Conservation (phyloP, 331 rosid genomes). For the Erythrophleum ivorense region DNA sequence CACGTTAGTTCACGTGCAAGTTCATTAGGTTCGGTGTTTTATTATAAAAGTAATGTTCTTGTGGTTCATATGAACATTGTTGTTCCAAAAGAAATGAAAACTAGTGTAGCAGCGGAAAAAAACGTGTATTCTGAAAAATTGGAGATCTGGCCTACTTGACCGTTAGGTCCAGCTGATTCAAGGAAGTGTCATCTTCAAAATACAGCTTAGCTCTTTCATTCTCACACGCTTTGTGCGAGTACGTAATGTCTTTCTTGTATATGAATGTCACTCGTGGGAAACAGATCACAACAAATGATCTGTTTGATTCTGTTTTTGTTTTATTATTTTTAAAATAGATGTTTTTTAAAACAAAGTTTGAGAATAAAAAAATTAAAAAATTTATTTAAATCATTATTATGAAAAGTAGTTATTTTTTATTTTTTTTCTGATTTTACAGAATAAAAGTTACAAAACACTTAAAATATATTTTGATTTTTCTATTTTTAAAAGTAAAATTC, state of each 20-base stretch:
- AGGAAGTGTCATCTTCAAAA: not conserved
- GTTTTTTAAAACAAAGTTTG: too few relatives aligned
- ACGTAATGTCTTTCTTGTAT: not conserved
- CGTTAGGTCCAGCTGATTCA: not conserved
- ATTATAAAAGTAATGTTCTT: not conserved
- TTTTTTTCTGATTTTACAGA: too few relatives aligned
- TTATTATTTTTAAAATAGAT: too few relatives aligned
- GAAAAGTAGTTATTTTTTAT: too few relatives aligned
- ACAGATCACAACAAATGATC: too few relatives aligned
- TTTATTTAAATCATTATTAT: too few relatives aligned
- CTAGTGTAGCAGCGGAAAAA: not conserved
- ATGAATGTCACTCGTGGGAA: not conserved
- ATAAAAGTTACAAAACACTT: too few relatives aligned
- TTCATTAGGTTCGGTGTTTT: conserved; percentile 36
- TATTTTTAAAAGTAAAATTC: too few relatives aligned
- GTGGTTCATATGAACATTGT: not conserved
- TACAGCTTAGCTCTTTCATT: not conserved
- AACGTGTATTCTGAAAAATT: not conserved
- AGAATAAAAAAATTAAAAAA: too few relatives aligned
- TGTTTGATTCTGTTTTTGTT: too few relatives aligned
- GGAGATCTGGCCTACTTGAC: not conserved
- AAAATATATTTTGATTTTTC: too few relatives aligned
- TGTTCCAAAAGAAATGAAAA: not conserved
- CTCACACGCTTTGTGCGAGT: not conserved
- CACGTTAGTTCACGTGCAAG: conserved; percentile 37